Evolutionary conservation across 768 basidiomycete species (phyloP), one percentile per base, ranked within the genome.

Genomic region (Suillus alpinus): DNA sequence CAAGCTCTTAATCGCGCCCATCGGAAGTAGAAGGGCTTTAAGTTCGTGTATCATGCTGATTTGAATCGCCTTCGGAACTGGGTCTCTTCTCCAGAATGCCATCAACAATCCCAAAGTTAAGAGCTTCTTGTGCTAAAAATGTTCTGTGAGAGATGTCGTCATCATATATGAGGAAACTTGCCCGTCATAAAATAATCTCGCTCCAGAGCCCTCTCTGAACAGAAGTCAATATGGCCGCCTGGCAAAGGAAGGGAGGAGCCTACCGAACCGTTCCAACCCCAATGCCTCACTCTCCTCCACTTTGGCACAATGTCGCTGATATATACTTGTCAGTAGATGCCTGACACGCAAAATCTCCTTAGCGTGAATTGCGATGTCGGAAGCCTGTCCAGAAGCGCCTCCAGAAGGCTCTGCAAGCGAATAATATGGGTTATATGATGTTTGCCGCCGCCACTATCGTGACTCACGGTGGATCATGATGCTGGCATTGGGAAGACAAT

Each of bases 381-480:
- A 89, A 23, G 96, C 96, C 72, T 96, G 95, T 4, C 96, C 96
- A 34, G 91, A 91, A 49, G 95, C 95, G 41, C 95, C 96, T 58
- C 96, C 96, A 39, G 94, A 96, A 0, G 96, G 96, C 75, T 98
- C 95, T 97, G 77, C 53, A 50, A 56, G 55, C 50, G 44, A 60
- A 49, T 36, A 23, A 57, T 44, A 68, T 14, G n/a, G 65, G 61
- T 50, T 52, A 59, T 53, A 5, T 62, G 23, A 63, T 31, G 29
- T 7, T 31, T 29, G 37, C 39, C 41, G 56, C 59, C 37, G 39
- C 10, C 10, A 14, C 23, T 37, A 40, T 31, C 36, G 37, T 56
- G 34, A 72, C 86, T 69, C 72, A 96, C 95, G 96, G 73, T 98
- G 96, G 59, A 98, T 98, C 96, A 98, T 98, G 69, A 98, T 94